A percentile compares a stretch with the other conserved stretches of the same genome.
phyloP scores from a whole-genome alignment of 352 stramenopile genomes.

The Pythium rhizo-oryzae region DNA sequence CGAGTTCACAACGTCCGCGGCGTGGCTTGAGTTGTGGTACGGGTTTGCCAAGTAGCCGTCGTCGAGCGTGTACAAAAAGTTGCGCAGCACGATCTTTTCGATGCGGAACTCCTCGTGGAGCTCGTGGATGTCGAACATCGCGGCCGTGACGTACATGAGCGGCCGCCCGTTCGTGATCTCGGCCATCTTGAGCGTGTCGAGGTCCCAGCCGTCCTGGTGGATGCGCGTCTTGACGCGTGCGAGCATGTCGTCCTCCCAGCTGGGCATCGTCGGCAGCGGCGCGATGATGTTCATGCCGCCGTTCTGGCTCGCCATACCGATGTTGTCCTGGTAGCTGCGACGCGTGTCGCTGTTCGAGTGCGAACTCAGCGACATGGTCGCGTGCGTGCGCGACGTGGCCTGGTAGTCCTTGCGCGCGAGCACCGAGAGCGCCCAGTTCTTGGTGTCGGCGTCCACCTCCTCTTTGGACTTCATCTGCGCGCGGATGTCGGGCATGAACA shows the following conservation, averaged over 20 bases:
- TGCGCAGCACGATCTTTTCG: conserved; percentile 70
- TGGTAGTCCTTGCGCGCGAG: conserved; percentile 76
- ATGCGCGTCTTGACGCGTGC: conserved; percentile 54
- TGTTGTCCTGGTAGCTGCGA: conserved; percentile 57
- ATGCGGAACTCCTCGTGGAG: conserved; percentile 79
- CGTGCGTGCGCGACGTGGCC: conserved; percentile 48
- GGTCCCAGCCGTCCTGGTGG: conserved; percentile 68
- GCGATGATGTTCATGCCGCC: conserved; percentile 31
- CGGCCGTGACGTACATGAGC: conserved; percentile 81
- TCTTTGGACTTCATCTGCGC: conserved; percentile 83
- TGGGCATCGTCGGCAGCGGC: conserved; percentile 57
- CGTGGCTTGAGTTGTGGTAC: conserved; percentile 83
- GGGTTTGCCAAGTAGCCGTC: conserved; percentile 77
- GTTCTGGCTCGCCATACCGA: conserved; percentile 31
- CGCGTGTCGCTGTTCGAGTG: conserved; percentile 71
- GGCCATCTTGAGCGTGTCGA: conserved; percentile 72
- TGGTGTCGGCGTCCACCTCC: conserved; percentile 80
- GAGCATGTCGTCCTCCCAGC: conserved; percentile 57
- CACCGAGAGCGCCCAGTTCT: conserved; percentile 82
- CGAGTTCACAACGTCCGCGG: conserved; percentile 82
- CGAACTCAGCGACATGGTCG: conserved; percentile 65
- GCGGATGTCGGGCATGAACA: conserved; percentile 81
- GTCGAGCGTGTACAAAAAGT: conserved; percentile 80
- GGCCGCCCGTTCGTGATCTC: conserved; percentile 64
- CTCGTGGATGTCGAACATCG: conserved; percentile 80